Evolutionary conservation across 148 eudicot genomes (phyloP).

Genomic region (Silene latifolia): DNA sequence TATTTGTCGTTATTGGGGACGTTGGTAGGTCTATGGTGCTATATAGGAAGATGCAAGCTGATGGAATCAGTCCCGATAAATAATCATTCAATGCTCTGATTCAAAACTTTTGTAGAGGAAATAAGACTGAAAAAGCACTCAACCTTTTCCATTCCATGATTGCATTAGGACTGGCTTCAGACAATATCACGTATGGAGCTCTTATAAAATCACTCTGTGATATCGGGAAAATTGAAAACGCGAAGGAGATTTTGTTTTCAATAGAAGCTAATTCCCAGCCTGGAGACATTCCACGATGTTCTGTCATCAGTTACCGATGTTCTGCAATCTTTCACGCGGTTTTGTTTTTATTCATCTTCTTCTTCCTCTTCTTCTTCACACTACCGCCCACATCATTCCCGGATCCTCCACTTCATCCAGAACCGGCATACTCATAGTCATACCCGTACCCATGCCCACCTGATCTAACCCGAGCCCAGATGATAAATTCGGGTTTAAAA

Average conservation of each 20-base stretch:
- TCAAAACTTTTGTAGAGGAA: conserved; percentile 62
- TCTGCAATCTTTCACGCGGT: no score
- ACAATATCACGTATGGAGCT: conserved; percentile 59
- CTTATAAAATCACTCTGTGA: conserved; percentile 73
- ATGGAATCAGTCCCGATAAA: conserved; percentile 67
- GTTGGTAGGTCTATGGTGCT: conserved; percentile 48
- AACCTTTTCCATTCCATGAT: conserved; percentile 69
- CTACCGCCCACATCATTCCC: no score
- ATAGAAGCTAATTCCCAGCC: conserved; percentile 63
- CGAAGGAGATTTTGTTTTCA: conserved; percentile 52
- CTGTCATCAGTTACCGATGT: conserved; percentile 37
- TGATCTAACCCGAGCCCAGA: no score
- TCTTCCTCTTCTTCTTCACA: no score
- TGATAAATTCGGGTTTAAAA: no score
- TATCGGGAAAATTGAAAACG: conserved; percentile 56
- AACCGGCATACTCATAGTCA: no score
- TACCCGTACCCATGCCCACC: no score
- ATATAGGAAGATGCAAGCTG: conserved; percentile 62
- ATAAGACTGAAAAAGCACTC: conserved; percentile 64
- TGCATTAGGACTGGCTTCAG: conserved; percentile 55
- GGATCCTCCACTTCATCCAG: no score
- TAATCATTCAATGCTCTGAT: conserved; percentile 81
- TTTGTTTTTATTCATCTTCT: no score
- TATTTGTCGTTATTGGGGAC: conserved; percentile 60
- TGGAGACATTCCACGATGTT: conserved; percentile 44